Evolutionary conservation across 1,139 yeast species (phyloP), one percentile per base, ranked within the genome.

Genomic region (Candida glucosophila): DNA sequence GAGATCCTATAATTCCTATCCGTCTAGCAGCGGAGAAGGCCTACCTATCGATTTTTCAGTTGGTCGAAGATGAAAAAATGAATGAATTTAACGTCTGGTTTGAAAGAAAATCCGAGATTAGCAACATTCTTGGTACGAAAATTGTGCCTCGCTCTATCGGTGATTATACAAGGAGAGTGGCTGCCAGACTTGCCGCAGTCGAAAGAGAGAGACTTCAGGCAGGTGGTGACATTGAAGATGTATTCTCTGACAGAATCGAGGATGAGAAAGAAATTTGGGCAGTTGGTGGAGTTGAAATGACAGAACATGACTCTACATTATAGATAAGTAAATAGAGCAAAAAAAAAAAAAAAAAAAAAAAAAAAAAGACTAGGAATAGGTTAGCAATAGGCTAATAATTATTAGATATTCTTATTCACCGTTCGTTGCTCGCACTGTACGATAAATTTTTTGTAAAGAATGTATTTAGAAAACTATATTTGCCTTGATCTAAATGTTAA

Each of bases 1-100:
- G 98, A 39, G 95, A 88, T 42, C 67, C 77, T 10, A 62, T 82
- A 24, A 83, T 90, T 42, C 97, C 98, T 4, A 79, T 90, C 40
- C 86, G 86, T 45, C 66, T 90, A 35, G 96, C 97, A 1, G 95
- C 95, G 4, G 98, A 90, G 51, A 85, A 85, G 60, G 88, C 95
- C 1, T 88, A 70, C 49, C 53, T 88, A 41, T 73, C 86, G 2
- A 52, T 85, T 12, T 77, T 86, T 49, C 63, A 69, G 29, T 59
- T 88, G 37, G 77, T 83, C 15, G 86, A 79, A 21, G 90, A 83
- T 33, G 68, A 58, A n/a, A 63, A 66, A n/a, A 56, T 70, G 55
- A 51, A 39, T 1, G 47, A 53, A 15, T 83, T 83, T 56, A 69
- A 68, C 26, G 41, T 46, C 9, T 90, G 95, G 95, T 58, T 62